These are phyloP conservation scores for Balamuthia mandrillaris DNA, from an alignment of 208 protist genomes.

Conservation along the genomic window DNA sequence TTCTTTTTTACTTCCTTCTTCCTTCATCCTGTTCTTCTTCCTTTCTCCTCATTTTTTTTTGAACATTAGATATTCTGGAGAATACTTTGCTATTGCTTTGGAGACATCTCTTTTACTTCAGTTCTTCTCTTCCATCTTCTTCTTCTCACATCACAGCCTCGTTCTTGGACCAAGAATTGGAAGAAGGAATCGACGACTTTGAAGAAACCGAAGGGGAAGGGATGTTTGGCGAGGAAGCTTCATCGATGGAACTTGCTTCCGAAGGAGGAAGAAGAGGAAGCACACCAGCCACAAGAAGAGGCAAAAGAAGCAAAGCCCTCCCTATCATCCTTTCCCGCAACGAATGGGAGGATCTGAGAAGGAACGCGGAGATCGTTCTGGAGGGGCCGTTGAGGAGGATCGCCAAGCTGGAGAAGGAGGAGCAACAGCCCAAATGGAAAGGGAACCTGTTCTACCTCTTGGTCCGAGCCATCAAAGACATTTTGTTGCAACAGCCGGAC, in stretches of 20 bases:
- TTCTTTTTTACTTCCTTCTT: too few relatives aligned
- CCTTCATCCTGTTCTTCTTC: not conserved
- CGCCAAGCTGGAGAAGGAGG: not conserved
- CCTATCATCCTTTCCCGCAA: not conserved
- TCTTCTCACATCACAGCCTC: not conserved
- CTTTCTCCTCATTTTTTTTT: too few relatives aligned
- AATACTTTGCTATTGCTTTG: constrained; percentile 17
- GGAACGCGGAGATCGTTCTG: not conserved
- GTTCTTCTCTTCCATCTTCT: not conserved
- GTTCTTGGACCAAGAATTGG: not conserved
- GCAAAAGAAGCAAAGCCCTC: not conserved
- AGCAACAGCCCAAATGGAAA: not conserved
- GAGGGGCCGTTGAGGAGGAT: constrained; percentile 2
- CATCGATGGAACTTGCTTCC: not conserved
- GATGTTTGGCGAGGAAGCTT: not conserved
- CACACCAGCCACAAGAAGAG: not conserved
- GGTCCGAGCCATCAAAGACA: constrained; percentile 34
- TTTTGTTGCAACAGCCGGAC: too few relatives aligned
- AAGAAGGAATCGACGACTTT: not conserved
- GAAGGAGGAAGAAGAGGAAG: not conserved
- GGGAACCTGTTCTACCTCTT: constrained; percentile 27
- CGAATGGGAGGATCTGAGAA: not conserved
- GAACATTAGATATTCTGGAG: constrained; percentile 36
- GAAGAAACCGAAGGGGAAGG: not conserved
- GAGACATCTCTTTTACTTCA: constrained; percentile 23